phyloP scores from a whole-genome alignment of 108 stramenopile species.

The Fragilaria crotonensis region DNA sequence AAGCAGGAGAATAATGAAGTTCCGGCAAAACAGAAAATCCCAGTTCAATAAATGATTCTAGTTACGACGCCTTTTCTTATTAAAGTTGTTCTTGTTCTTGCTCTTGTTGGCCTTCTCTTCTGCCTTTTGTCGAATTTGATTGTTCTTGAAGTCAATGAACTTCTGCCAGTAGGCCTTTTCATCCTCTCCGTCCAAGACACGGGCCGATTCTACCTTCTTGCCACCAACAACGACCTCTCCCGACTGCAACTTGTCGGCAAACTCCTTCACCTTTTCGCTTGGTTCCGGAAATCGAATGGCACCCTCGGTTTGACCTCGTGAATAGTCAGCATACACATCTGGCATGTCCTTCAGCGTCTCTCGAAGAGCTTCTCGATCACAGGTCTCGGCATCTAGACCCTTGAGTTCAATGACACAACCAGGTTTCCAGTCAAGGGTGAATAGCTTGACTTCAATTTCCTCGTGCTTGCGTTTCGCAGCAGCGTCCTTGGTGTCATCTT shows the following conservation, averaged over 20 bases:
- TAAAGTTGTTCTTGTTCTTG: slow-evolving; percentile 23
- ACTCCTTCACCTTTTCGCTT: slow-evolving; percentile 33
- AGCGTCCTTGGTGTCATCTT: slow-evolving; percentile 11
- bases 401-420: slow-evolving; percentile 71
- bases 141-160: slow-evolving; percentile 69
- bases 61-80: no score
- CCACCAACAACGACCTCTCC: slow-evolving; percentile 58
- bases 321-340: slow-evolving; percentile 82
- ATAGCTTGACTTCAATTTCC: slow-evolving; percentile 22
- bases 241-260: slow-evolving; percentile 51
- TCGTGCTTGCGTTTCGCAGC: no score
- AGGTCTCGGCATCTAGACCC: slow-evolving; percentile 56
- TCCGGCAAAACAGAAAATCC: neutral
- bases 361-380: slow-evolving; percentile 69
- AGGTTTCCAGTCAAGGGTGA: slow-evolving; percentile 67
- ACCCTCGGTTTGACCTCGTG: slow-evolving; percentile 56
- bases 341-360: slow-evolving; percentile 57
- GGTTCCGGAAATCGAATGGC: slow-evolving; percentile 67
- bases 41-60: no score
- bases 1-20: neutral
- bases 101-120: slow-evolving; percentile 42
- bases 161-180: slow-evolving; percentile 79
- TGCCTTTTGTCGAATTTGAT: slow-evolving; percentile 41
- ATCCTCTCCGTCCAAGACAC: slow-evolving; percentile 73
- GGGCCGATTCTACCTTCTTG: slow-evolving; percentile 49